Evolutionary conservation across 179 eudicot genomes (phyloP).

Genomic region (Carnegiea gigantea): DNA sequence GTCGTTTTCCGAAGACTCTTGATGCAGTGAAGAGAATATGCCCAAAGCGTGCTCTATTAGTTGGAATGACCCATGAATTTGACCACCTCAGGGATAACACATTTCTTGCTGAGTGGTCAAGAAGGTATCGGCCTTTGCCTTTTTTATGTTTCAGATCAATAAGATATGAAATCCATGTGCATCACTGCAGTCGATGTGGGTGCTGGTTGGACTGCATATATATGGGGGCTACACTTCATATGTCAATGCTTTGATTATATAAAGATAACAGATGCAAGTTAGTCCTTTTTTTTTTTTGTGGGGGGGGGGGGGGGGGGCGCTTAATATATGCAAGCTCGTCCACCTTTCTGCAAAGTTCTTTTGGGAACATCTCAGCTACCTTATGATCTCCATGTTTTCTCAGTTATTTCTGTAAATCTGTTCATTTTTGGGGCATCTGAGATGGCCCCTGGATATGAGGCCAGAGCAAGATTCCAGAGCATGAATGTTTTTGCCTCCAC

Average conservation of each 20-base stretch:
- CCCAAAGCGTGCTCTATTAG: conserved; percentile 80
- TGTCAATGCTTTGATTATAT: neutral
- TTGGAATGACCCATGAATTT: conserved; percentile 98
- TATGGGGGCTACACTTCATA: neutral
- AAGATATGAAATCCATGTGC: neutral
- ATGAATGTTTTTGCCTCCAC: neutral
- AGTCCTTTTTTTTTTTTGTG: no score
- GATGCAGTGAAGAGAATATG: conserved; percentile 79
- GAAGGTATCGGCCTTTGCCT: conserved; percentile 42
- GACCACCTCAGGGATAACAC: conserved; percentile 80
- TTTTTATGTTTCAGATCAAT: neutral
- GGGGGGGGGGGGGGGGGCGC: no score
- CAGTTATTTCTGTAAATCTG: neutral
- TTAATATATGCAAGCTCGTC: no score
- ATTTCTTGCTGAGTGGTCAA: conserved; percentile 80
- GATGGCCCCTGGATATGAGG: neutral
- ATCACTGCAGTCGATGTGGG: neutral
- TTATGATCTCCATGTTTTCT: neutral
- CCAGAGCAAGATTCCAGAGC: conserved; percentile 3
- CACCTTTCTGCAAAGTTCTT: neutral
- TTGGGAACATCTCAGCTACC: neutral
- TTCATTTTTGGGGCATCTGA: neutral
- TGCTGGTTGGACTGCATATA: neutral
- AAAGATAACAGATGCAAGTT: neutral
- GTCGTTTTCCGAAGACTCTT: conserved; percentile 53